Evolutionary conservation across 768 basidiomycete genomes (phyloP).

Genomic region (Austroboletus festivus): DNA sequence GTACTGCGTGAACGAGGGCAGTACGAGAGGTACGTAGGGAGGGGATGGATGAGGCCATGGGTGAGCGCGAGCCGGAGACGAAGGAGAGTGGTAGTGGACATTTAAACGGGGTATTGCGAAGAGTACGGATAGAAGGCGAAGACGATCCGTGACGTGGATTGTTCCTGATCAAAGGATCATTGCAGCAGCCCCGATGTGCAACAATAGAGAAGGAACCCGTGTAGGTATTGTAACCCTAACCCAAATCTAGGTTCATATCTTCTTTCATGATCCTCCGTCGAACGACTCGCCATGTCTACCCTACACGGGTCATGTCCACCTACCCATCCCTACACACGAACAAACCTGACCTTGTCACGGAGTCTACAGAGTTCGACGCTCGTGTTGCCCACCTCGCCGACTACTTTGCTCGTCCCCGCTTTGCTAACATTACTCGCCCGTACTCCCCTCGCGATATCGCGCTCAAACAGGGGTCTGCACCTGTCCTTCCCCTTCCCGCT

Average conservation of each 20-base stretch:
- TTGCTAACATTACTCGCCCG: constrained; percentile 67
- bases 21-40: constrained; percentile 39
- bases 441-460: constrained; percentile 80
- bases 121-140: constrained; percentile 22
- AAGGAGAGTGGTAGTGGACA: constrained; percentile 3
- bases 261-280: constrained; percentile 20
- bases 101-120: constrained; percentile 20
- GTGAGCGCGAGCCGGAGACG: neutral
- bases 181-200: neutral
- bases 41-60: constrained; percentile 17
- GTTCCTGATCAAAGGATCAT: constrained; percentile 7
- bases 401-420: constrained; percentile 79
- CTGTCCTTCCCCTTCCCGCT: constrained; percentile 71
- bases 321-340: constrained; percentile 46
- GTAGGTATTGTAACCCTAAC: constrained; percentile 34
- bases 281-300: constrained; percentile 17
- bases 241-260: constrained; percentile 35
- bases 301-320: constrained; percentile 40
- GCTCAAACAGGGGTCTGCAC: constrained; percentile 85
- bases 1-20: constrained; percentile 49
- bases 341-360: constrained; percentile 55
- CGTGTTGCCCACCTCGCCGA: constrained; percentile 61
- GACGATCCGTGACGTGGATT: constrained; percentile 3
- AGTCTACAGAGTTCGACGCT: constrained; percentile 54
- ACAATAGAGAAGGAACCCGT: constrained; percentile 15